These are phyloP conservation scores for Halocafeteria seosinensis DNA, from an alignment of 108 stramenopile species.

Conservation along the genomic window DNA sequence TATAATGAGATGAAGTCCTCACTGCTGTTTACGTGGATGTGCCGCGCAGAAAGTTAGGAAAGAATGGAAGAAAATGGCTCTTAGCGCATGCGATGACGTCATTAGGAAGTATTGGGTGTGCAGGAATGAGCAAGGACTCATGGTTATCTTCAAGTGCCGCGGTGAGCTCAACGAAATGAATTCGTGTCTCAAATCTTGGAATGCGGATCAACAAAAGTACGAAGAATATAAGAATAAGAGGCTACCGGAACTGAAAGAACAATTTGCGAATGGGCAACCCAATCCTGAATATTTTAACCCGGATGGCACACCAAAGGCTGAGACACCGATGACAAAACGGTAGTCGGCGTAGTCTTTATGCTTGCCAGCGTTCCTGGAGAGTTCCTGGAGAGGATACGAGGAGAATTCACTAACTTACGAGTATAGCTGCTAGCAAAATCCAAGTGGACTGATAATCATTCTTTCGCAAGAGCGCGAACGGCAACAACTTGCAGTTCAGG, in stretches of 20 bases:
- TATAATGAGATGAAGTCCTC: no score
- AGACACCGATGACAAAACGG: no score
- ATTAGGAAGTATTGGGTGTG: background rate
- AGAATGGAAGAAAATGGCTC: background rate
- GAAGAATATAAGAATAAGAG: background rate
- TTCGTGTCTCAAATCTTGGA: background rate
- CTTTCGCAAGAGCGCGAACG: no score
- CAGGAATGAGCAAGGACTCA: background rate
- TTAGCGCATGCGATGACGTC: background rate
- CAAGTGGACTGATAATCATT: no score
- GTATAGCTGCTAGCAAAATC: no score
- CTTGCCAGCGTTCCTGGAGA: no score
- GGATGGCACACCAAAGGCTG: background rate
- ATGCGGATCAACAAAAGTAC: background rate
- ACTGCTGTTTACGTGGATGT: background rate
- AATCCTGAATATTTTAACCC: background rate
- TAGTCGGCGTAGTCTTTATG: no score
- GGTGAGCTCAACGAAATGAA: background rate
- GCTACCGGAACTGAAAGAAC: background rate
- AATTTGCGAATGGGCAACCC: background rate
- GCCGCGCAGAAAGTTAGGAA: background rate
- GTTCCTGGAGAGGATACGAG: no score
- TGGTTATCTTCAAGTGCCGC: background rate
- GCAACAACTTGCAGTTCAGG: no score
- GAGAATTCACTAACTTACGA: no score